Percentiles rank a stretch among this genome's conserved stretches.
Evolutionary conservation across 176 grass and related monocot genomes (phyloP).

Genomic region (Alopecurus myosuroides): DNA sequence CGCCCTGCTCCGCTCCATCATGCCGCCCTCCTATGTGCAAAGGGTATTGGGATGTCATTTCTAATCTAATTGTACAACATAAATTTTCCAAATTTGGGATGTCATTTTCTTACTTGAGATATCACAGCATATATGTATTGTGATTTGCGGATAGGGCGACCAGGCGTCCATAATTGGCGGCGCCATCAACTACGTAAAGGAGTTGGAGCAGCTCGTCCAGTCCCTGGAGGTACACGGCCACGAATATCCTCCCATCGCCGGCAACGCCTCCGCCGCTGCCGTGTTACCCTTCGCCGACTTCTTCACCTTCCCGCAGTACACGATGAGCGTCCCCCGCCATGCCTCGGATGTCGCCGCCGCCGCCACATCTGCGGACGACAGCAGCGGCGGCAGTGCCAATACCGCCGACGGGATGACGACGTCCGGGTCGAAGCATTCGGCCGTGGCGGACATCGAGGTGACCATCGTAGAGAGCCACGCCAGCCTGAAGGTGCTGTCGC

Average conservation of each 20-base stretch:
- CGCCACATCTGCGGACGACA: background rate
- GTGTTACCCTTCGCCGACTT: slow-evolving; percentile 37
- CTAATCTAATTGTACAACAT: too few relatives aligned
- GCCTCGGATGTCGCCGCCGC: background rate
- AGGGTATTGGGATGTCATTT: too few relatives aligned
- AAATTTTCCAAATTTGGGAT: background rate
- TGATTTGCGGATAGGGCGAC: slow-evolving; percentile 40
- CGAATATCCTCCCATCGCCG: background rate
- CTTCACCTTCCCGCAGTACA: slow-evolving; percentile 86
- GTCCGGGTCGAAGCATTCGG: slow-evolving; percentile 28
- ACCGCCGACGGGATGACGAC: background rate
- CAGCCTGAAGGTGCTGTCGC: slow-evolving; percentile 52
- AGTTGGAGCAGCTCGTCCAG: slow-evolving; percentile 74
- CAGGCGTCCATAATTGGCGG: slow-evolving; percentile 94
- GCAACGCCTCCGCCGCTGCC: background rate
- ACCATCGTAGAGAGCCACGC: slow-evolving; percentile 78
- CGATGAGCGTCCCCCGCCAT: background rate
- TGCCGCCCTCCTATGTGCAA: slow-evolving; percentile 77
- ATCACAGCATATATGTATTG: background rate
- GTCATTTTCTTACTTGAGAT: background rate
- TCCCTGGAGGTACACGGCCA: slow-evolving; percentile 38
- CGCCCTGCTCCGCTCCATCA: slow-evolving; percentile 59
- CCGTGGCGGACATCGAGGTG: slow-evolving; percentile 70
- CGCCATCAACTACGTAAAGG: slow-evolving; percentile 89
- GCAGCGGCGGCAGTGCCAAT: background rate